Evolutionary conservation across 1,139 yeast species (phyloP), one percentile per base, ranked within the genome.

Genomic region (Scheffersomyces illinoinensis): DNA sequence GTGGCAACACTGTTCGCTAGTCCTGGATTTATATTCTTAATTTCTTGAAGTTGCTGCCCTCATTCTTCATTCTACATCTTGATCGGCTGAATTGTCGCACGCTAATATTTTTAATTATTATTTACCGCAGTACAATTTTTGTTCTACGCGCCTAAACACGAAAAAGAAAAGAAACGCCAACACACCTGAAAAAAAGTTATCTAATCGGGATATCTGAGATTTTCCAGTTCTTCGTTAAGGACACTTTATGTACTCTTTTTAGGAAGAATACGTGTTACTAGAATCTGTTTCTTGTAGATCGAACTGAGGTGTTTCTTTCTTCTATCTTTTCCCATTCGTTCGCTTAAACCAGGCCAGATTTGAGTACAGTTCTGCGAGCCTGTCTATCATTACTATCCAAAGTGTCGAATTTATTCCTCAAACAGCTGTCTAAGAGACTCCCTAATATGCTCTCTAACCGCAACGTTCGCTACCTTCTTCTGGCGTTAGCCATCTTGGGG

Each of bases 381-480:
- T 55, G 39, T n/a, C 43, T 54, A 55, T 57, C 56, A 53, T 54
- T 50, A 33, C 21, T 39, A 24, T 58, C 53, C 58, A 53, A 53
- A 58, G 56, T 43, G 50, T 19, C 48, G 46, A 17, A 19, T 47
- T 47, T 50, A 47, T 52, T 47, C 52, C 55, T 47, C 47, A 47
- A 53, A 21, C 46, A 53, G 53, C 47, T 18, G 23, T 23, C 33
- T 33, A 26, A 7, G 46, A n/a, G 19, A 33, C 39, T 47, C 53
- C 51, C 50, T 53, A 57, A n/a, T 52, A 73, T 78, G 79, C 62
- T 77, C 59, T 70, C 75, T 60, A 75, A 78, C 33, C 75, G 82
- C 59, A 76, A 77, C 63, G 59, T 77, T 53, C 75, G 84, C 55
- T 72, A 79, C 58, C 59, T 75, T 20, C 64, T 77, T 4, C 75